These are phyloP conservation scores for Acaromyces ingoldii DNA, from an alignment of 1,284 basidiomycete species.

Conservation along the genomic window DNA sequence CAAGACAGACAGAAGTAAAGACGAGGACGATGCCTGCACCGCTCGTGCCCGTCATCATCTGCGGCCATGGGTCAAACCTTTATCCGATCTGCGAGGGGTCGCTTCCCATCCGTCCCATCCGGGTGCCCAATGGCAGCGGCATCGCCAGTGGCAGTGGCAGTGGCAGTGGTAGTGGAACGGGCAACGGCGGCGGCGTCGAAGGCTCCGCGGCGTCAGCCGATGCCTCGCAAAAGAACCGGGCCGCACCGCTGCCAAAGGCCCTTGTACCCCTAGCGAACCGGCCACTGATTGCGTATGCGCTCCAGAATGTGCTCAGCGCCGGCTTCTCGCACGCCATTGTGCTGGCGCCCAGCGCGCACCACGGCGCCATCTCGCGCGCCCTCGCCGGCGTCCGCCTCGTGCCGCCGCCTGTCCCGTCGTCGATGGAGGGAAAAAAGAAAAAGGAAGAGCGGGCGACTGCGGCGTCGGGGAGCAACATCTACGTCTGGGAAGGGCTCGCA, in stretches of 20 bases:
- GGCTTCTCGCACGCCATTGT: slow-evolving; percentile 40
- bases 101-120: no score
- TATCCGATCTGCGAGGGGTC: slow-evolving; percentile 46
- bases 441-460: background rate
- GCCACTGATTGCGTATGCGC: slow-evolving; percentile 45
- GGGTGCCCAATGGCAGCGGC: no score
- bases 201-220: background rate
- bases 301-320: slow-evolving; percentile 43
- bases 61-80: slow-evolving; percentile 42
- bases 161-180: background rate
- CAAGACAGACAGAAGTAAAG: no score
- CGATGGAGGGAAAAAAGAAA: slow-evolving; percentile 6
- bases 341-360: slow-evolving; percentile 43
- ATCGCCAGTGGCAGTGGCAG: no score
- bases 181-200: background rate
- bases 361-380: slow-evolving; percentile 30
- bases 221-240: no score
- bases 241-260: slow-evolving; percentile 41
- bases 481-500: slow-evolving; percentile 27
- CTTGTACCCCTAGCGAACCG: slow-evolving; percentile 47
- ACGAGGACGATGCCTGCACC: background rate
- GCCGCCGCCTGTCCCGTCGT: slow-evolving; percentile 18
- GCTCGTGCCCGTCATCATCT: slow-evolving; percentile 41
- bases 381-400: slow-evolving; percentile 39
- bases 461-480: slow-evolving; percentile 19